Base-by-base conservation (phyloP, 2,329 filamentous ascomycete genomes). In the Cephalotrichum gorgonifer region DNA sequence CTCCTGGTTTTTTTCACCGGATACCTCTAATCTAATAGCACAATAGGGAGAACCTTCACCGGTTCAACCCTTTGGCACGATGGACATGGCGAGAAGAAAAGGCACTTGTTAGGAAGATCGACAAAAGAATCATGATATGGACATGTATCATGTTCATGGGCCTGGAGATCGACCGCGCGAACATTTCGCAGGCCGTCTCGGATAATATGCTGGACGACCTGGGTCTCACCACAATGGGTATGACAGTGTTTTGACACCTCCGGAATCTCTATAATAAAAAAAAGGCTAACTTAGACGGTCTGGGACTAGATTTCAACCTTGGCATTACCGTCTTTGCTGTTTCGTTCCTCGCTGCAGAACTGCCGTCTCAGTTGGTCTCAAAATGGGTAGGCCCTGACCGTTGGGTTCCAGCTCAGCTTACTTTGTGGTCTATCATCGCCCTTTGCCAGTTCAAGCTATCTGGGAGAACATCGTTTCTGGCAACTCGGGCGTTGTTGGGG, bases 391-490 rank as follows among this genome's bases (percentile, higher is more conserved):
- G 74, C 0, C 75, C 75, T 1, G 77, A 81, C 53, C 69, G 73
- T 25, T 81, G 76, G 76, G 79, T 81, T 45, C 79, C 78, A 0
- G 62, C 74, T 47, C 76, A 79, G 55, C 78, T 82, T 66, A 62
- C 72, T 5, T 65, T 71, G 3, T 79, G 75, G 76, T 77, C 72
- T 54, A 54, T 78, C 4, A 70, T 80, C 6, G 71, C 77, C 0
- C 61, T 64, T 9, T 64, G 64, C 4, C 76, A 79, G 56, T 72
- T 64, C 48, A 68, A 64, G 60, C 55, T 73, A 2, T 58, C 50
- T 0, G 67, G 68, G 0, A 56, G 65, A 14, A 53, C 57, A 1
- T 67, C 66, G 1, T 73, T 71, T 51, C 55, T 72, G 2, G 57
- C 59, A 14, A 65, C 61, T 9, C 61, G 70, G 9, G 58, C 62